Base-by-base conservation (phyloP, 2,329 filamentous ascomycete species). In the Helminthosporium solani region DNA sequence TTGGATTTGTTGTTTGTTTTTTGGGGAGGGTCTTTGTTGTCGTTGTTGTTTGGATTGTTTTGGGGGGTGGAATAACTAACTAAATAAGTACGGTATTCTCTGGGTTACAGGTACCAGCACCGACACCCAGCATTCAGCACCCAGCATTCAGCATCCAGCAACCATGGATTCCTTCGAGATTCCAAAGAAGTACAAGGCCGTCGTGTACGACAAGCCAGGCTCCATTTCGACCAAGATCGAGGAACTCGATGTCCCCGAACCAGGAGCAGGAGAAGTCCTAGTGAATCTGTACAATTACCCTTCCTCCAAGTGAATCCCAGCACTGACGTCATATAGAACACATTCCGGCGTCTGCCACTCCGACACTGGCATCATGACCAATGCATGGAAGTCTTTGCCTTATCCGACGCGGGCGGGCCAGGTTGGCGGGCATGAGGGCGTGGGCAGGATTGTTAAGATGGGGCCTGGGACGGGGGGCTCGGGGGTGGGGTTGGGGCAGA, bases 371-470 rank as follows among this genome's bases (percentile, higher is more conserved):
- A 54, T 70, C 44, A 77, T 77, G 73, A 72, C 66, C 42, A 75
- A 73, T 58, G 42, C 57, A 5, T 85, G 80, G 76, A 75, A 71
- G 51, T 75, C 72, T 9, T 76, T 87, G 1, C 82, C 82, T 2
- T 73, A 72, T 52, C 81, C 79, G 28, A 85, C 82, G 7, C 78
- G 77, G 59, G 66, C 76, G 30, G 81, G 81, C 8, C 84, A 86
- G 64, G 77, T 86, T 3, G 85, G 85, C 33, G 85, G 85, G 3
- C 85, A 88, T 60, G 85, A 88, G 68, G 85, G 85, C 15, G 80
- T 87, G 1, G 82, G 82, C 33, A 78, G 77, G 42, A 74, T 88
- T 25, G 82, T 85, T 33, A 84, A 85, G 61, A 72, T 88, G 50
- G 85, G 85, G 0, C 74, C 83, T 0, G 81, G 79, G 7, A 74